A percentile compares a stretch with the other conserved stretches of the same genome.
These are phyloP conservation scores for Aspergillus awamori DNA, from an alignment of 2,329 filamentous ascomycete genomes.

Conservation along the genomic window DNA sequence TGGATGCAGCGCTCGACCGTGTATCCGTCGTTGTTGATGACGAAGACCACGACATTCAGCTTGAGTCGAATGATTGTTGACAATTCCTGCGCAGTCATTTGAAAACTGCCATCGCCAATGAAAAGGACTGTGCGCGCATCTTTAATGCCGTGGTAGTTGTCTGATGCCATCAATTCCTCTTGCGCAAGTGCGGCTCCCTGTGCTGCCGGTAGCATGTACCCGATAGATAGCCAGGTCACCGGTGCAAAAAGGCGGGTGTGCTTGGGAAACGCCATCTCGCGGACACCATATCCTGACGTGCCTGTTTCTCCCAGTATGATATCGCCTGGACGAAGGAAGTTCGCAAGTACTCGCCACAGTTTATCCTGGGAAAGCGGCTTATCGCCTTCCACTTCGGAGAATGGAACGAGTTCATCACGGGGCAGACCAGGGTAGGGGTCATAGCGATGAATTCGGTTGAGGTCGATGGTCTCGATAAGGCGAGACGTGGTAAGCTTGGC, in stretches of 20 bases:
- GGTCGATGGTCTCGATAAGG: neutral
- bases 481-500: neutral
- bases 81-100: slow-evolving; percentile 68
- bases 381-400: neutral
- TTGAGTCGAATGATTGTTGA: slow-evolving; percentile 63
- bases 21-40: slow-evolving; percentile 16
- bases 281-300: slow-evolving; percentile 57
- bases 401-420: neutral
- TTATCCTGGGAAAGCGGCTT: neutral
- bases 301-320: slow-evolving; percentile 21
- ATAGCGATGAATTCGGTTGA: neutral
- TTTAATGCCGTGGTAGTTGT: slow-evolving; percentile 20
- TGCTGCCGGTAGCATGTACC: slow-evolving; percentile 62
- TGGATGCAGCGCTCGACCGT: slow-evolving; percentile 16
- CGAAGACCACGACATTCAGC: slow-evolving; percentile 38
- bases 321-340: neutral
- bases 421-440: neutral
- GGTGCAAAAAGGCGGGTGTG: slow-evolving; percentile 54
- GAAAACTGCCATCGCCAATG: slow-evolving; percentile 66
- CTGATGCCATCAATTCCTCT: slow-evolving; percentile 25
- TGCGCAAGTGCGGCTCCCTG: slow-evolving; percentile 60
- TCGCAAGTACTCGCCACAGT: neutral
- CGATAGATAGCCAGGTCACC: slow-evolving; percentile 63
- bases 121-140: slow-evolving; percentile 55
- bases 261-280: slow-evolving; percentile 54